A percentile compares a stretch with the other conserved stretches of the same genome.
These are phyloP conservation scores for Parietaria judaica DNA, from an alignment of 306 rosid genomes.

Conservation along the genomic window DNA sequence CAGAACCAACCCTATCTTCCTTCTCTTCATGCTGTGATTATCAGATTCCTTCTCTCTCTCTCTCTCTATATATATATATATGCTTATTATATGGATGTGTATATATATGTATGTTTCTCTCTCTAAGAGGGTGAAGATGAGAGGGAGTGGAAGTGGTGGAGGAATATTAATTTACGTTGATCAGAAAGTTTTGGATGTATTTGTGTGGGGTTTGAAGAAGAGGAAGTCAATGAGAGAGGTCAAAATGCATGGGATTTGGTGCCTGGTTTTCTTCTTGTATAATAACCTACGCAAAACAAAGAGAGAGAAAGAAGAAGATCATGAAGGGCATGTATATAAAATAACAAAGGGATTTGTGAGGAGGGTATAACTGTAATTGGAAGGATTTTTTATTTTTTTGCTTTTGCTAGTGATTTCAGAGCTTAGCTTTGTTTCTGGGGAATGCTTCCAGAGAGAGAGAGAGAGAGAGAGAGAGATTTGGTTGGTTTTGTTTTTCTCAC, in stretches of 20 bases:
- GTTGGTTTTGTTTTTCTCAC: not conserved
- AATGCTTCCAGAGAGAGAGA: slow-evolving; percentile 12
- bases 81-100: not conserved
- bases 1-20: slow-evolving; percentile 21
- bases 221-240: slow-evolving; percentile 46
- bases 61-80: not conserved
- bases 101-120: not conserved
- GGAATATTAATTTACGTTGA: slow-evolving; percentile 12
- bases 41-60: slow-evolving; percentile 19
- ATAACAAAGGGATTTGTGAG: not conserved
- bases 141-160: not conserved
- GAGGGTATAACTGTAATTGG: slow-evolving; percentile 18
- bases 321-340: slow-evolving; percentile 8
- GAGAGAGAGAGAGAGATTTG: slow-evolving; percentile 15
- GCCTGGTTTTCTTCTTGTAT: slow-evolving; percentile 20
- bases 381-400: not conserved
- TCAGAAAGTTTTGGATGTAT: slow-evolving; percentile 7
- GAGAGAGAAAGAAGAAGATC: not conserved
- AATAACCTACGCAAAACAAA: not conserved
- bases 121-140: not conserved
- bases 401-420: slow-evolving; percentile 38
- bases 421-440: slow-evolving; percentile 27
- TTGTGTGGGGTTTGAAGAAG: slow-evolving; percentile 38
- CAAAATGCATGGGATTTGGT: slow-evolving; percentile 50
- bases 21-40: slow-evolving; percentile 15